These are phyloP conservation scores for Rhodomyrtus tomentosa DNA, from an alignment of 345 rosid species.

Conservation along the genomic window DNA sequence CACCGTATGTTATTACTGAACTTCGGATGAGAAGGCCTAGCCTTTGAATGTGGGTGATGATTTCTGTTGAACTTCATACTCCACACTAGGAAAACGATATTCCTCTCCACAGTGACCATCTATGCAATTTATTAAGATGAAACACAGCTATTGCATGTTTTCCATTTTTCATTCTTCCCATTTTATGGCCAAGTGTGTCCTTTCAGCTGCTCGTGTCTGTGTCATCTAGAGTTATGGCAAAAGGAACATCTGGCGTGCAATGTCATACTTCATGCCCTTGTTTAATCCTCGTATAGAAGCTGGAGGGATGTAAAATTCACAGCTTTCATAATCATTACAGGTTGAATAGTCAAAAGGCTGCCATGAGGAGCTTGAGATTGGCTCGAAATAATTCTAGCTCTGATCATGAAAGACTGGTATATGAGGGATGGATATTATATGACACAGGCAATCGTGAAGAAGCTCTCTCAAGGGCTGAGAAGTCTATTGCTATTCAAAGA, in stretches of 20 bases:
- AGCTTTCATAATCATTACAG: conserved; percentile 18
- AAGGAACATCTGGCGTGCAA: background rate
- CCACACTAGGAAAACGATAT: background rate
- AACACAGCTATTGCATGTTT: background rate
- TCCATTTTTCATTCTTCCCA: background rate
- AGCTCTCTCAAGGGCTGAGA: conserved; percentile 70
- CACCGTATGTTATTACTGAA: background rate
- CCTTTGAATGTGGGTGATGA: background rate
- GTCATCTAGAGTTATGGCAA: background rate
- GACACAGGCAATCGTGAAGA: conserved; percentile 73
- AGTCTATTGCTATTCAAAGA: conserved; percentile 59
- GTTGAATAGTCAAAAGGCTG: conserved; percentile 84
- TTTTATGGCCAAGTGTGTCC: background rate
- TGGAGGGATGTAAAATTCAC: background rate
- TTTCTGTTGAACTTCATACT: background rate
- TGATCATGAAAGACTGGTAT: conserved; percentile 69
- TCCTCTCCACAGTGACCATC: background rate
- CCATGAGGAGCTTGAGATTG: conserved; percentile 70
- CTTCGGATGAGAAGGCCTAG: background rate
- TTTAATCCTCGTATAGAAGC: background rate
- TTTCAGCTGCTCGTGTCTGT: background rate
- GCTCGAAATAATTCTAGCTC: conserved; percentile 53
- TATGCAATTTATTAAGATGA: background rate
- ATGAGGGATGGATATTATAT: conserved; percentile 93
- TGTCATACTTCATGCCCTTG: background rate